Percentiles rank a stretch among this genome's conserved stretches.
Conservation (phyloP, 2,329 filamentous ascomycete genomes). For the Colletotrichum endophyticum region DNA sequence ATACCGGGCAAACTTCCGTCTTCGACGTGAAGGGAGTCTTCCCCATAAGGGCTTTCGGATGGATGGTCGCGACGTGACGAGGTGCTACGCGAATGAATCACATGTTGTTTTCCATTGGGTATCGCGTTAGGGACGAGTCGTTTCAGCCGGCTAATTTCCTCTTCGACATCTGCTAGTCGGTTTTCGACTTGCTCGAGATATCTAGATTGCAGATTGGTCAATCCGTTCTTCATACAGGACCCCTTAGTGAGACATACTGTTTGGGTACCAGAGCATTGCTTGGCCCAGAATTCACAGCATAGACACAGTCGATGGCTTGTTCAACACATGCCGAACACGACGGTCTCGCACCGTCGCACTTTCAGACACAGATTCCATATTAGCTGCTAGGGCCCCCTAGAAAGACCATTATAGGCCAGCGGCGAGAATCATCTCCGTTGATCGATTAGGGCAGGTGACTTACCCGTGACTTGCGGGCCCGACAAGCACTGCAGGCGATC, state of each 20-base stretch:
- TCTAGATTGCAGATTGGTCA: neutral
- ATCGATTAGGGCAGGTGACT: neutral
- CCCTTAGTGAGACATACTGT: neutral
- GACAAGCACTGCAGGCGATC: slow-evolving; percentile 26
- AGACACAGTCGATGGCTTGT: slow-evolving; percentile 24
- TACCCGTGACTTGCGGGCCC: slow-evolving; percentile 26
- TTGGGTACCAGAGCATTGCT: slow-evolving; percentile 15
- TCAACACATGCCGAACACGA: slow-evolving; percentile 23
- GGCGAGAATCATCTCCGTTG: neutral
- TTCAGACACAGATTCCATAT: neutral
- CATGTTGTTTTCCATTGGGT: neutral
- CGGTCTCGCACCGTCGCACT: slow-evolving; percentile 27
- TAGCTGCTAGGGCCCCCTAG: neutral
- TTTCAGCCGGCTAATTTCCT: slow-evolving; percentile 20
- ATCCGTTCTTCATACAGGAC: neutral
- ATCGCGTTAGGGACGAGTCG: neutral
- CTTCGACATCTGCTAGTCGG: slow-evolving; percentile 22
- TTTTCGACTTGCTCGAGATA: slow-evolving; percentile 23
- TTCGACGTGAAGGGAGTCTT: neutral
- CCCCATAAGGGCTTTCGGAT: neutral
- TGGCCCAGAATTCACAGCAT: slow-evolving; percentile 17
- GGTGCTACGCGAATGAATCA: neutral
- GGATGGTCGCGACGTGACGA: neutral
- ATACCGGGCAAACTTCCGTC: slow-evolving; percentile 18
- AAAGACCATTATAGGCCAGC: neutral